phyloP scores from a whole-genome alignment of 1,284 basidiomycete species.

The Moesziomyces antarcticus region DNA sequence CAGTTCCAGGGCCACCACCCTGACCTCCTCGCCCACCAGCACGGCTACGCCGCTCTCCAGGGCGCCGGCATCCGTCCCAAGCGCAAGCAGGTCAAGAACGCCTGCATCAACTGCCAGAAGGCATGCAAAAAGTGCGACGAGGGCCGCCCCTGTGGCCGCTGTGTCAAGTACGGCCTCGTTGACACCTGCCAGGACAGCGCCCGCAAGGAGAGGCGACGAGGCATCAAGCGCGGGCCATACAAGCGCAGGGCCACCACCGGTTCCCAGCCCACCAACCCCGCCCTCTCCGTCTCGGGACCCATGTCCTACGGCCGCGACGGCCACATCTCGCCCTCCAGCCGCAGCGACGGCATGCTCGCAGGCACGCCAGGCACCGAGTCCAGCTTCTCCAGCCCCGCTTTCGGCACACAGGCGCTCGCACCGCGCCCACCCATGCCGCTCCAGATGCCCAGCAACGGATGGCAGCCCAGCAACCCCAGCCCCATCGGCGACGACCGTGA shows the following conservation, averaged over 20 bases:
- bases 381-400: slow-evolving; percentile 42
- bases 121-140: slow-evolving; percentile 92
- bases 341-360: slow-evolving; percentile 41
- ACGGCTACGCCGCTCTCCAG: slow-evolving; percentile 33
- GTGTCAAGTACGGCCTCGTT: slow-evolving; percentile 82
- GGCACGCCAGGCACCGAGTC: slow-evolving; percentile 36
- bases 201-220: slow-evolving; percentile 85
- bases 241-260: slow-evolving; percentile 73
- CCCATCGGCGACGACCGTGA: slow-evolving; percentile 40
- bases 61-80: slow-evolving; percentile 69
- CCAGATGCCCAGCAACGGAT: slow-evolving; percentile 32
- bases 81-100: slow-evolving; percentile 88
- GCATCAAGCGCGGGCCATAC: slow-evolving; percentile 87
- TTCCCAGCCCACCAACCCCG: slow-evolving; percentile 38
- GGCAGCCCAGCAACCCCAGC: slow-evolving; percentile 26
- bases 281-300: slow-evolving; percentile 28
- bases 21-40: slow-evolving; percentile 33
- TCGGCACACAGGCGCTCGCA: slow-evolving; percentile 24
- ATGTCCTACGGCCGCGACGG: slow-evolving; percentile 35
- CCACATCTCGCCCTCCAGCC: slow-evolving; percentile 27
- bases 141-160: slow-evolving; percentile 83
- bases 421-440: slow-evolving; percentile 44
- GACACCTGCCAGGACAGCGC: slow-evolving; percentile 83
- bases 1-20: slow-evolving; percentile 38
- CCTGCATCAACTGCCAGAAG: slow-evolving; percentile 87